Evolutionary conservation across 2,329 filamentous ascomycete genomes (phyloP), one percentile per base, ranked within the genome.

Genomic region (Cercospora beticola): DNA sequence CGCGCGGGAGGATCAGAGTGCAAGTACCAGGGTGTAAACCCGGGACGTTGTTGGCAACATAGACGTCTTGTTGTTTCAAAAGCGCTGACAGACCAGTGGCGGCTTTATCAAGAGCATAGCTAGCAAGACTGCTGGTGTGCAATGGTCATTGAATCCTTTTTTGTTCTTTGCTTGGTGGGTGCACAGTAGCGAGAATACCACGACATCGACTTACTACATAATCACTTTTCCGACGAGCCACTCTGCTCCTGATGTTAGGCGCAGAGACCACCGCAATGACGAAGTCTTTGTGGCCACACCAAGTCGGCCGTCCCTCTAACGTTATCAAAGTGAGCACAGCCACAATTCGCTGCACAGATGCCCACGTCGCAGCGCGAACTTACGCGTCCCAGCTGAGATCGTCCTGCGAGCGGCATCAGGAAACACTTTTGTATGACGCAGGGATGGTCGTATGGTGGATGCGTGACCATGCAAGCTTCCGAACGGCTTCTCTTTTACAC

Each of bases 111-210:
- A 64, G 56, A 40, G 67, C 67, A 66, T 64, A 60, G 64, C 67
- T 60, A 64, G 67, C 67, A 57, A 65, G 49, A 57, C 52, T 43
- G 66, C 59, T 69, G 60, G 67, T 54, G 60, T 46, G 57, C 61
- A 60, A 61, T 64, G 60, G 67, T 36, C 56, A 61, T 56, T 26
- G 46, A 59, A 64, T 69, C 54, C 54, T 66, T 69, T 66, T 66
- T 66, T 57, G 52, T 54, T 63, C 56, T 60, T 69, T 69, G 54
- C 59, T 68, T 68, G 63, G 56, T 65, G 49, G 49, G 49, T 68
- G 61, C 61, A 54, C 52, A 65, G 52, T 65, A 66, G 63, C 64
- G 56, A 65, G 30, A 69, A 69, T 66, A 69, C 67, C 67, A 66
- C 64, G 54, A 65, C 49, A 65, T 36, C 33, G 62, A 58, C 62